Conservation (phyloP, 75 land plant genomes). For the Chamaecyparis obtusa region DNA sequence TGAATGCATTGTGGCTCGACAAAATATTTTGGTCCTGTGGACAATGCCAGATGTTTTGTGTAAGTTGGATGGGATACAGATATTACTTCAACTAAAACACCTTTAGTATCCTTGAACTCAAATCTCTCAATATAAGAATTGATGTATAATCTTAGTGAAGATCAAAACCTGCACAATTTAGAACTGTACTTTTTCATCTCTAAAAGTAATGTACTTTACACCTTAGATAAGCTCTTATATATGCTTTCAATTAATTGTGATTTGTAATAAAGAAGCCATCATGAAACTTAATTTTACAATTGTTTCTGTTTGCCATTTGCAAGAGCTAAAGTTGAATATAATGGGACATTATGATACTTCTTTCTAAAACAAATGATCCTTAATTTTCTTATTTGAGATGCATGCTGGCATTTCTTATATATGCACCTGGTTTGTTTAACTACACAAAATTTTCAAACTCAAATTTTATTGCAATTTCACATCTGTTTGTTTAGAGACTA, state of each 20-base stretch:
- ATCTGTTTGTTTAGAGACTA: neutral
- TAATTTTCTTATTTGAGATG: neutral
- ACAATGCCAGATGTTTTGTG: neutral
- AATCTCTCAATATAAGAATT: neutral
- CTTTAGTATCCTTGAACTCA: neutral
- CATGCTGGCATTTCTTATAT: neutral
- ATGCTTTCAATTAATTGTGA: neutral
- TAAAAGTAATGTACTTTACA: neutral
- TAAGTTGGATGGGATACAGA: neutral
- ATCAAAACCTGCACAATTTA: too few relatives aligned
- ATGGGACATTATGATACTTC: neutral
- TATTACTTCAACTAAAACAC: neutral
- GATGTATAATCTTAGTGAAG: neutral
- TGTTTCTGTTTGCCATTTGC: neutral
- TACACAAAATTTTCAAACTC: neutral
- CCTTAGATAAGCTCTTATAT: neutral
- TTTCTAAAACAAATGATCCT: neutral
- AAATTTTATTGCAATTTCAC: neutral
- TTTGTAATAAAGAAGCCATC: neutral
- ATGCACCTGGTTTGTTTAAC: neutral
- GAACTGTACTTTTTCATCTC: neutral
- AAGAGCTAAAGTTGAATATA: neutral
- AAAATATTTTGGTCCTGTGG: neutral
- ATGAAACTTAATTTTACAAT: neutral
- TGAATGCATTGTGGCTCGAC: neutral